phyloP scores from a whole-genome alignment of 2,329 filamentous ascomycete genomes.

The Stagonosporopsis rhizophila region DNA sequence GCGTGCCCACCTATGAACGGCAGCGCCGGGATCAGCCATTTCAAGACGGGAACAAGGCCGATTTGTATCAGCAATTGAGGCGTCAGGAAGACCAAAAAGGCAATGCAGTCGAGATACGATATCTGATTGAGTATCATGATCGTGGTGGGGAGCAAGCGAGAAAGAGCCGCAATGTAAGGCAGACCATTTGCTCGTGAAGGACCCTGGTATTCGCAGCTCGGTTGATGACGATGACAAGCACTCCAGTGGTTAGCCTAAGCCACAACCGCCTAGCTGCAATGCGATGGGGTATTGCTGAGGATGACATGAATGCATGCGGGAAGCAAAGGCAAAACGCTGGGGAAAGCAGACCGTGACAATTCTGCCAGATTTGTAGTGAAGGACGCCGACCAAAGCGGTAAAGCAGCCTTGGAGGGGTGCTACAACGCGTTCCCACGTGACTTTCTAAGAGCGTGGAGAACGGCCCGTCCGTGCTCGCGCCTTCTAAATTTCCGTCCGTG shows the following conservation, averaged over 20 bases:
- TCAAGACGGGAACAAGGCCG: slow-evolving; percentile 65
- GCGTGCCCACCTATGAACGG: slow-evolving; percentile 70
- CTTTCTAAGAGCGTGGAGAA: neutral
- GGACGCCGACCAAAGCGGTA: neutral
- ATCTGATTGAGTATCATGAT: slow-evolving; percentile 76
- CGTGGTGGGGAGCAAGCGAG: neutral
- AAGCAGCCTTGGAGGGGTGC: neutral
- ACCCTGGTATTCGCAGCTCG: slow-evolving; percentile 11
- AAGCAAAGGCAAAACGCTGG: neutral
- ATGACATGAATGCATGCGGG: neutral
- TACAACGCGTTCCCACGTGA: slow-evolving; percentile 12
- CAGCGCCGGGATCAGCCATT: slow-evolving; percentile 66
- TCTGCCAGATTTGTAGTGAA: neutral
- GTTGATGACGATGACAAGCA: slow-evolving; percentile 22
- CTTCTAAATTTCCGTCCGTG: neutral
- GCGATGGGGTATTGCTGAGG: neutral
- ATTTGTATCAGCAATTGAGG: slow-evolving; percentile 75
- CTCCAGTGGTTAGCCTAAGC: slow-evolving; percentile 24
- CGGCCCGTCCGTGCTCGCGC: neutral
- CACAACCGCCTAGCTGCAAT: slow-evolving; percentile 24
- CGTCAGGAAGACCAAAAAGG: slow-evolving; percentile 73
- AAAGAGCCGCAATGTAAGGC: neutral
- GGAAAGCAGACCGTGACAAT: neutral
- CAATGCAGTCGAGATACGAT: slow-evolving; percentile 76
- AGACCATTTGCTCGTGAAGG: slow-evolving; percentile 1